These are phyloP conservation scores for Euphorbia lathyris DNA, from an alignment of 345 rosid species.

Conservation along the genomic window DNA sequence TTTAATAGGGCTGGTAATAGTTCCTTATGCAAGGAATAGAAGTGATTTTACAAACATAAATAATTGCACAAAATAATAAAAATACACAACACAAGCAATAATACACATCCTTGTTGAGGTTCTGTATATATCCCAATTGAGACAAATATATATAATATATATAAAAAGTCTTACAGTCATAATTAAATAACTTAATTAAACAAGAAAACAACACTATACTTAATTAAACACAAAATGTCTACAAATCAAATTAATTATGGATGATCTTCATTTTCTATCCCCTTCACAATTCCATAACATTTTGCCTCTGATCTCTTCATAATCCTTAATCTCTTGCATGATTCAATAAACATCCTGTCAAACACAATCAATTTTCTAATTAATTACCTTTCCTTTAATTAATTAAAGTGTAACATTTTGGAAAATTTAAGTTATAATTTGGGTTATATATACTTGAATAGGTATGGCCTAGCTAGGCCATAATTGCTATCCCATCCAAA, in stretches of 20 bases:
- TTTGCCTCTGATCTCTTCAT: constrained; percentile 55
- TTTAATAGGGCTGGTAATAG: too few species aligned
- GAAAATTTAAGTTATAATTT: background rate
- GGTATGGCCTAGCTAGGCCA: background rate
- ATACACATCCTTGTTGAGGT: background rate
- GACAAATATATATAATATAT: background rate
- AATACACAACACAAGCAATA: background rate
- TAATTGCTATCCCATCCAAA: background rate
- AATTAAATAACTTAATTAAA: constrained; percentile 15
- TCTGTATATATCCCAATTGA: background rate
- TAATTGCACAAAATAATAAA: background rate
- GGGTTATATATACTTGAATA: background rate
- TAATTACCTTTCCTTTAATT: background rate
- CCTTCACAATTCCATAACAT: constrained; percentile 6
- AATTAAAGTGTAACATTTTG: background rate
- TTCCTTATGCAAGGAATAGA: too few species aligned
- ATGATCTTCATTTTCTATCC: constrained; percentile 7
- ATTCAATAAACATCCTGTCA: constrained; percentile 64
- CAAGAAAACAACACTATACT: constrained; percentile 5
- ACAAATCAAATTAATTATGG: background rate
- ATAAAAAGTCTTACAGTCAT: constrained; percentile 5
- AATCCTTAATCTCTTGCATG: constrained; percentile 67
- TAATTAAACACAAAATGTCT: constrained; percentile 23
- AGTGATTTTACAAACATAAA: background rate
- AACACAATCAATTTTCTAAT: background rate